phyloP scores from a whole-genome alignment of 192 early-diverging fungal species.

The Ramicandelaber brevisporus region DNA sequence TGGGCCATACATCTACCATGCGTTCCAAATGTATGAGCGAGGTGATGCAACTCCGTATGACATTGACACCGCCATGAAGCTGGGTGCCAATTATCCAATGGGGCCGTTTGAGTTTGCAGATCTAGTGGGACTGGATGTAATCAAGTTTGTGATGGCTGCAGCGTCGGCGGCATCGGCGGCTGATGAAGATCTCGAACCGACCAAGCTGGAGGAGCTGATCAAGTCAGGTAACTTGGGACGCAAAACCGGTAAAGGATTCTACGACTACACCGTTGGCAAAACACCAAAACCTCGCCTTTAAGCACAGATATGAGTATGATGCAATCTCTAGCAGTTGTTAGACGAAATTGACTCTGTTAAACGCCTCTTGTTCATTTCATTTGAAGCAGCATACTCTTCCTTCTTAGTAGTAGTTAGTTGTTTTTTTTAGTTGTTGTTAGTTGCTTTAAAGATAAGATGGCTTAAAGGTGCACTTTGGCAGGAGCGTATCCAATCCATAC shows the following conservation, averaged over 20 bases:
- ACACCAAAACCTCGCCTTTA: too few species aligned
- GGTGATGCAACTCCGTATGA: constrained; percentile 32
- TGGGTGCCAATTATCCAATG: constrained; percentile 31
- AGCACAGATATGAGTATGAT: too few species aligned
- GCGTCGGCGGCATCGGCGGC: constrained; percentile 2
- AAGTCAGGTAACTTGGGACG: constrained; percentile 19
- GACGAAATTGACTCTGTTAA: too few species aligned
- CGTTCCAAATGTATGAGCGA: constrained; percentile 29
- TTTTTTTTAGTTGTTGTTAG: too few species aligned
- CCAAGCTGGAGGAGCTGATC: constrained; percentile 14
- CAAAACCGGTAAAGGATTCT: constrained; percentile 26
- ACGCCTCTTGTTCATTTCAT: too few species aligned
- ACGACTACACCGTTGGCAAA: too few species aligned
- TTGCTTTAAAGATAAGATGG: too few species aligned
- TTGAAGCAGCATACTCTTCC: too few species aligned
- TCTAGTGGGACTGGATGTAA: constrained; percentile 27
- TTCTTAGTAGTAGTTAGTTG: too few species aligned
- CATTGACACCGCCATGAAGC: constrained; percentile 34
- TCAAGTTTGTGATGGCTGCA: constrained; percentile 23
- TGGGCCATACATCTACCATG: constrained; percentile 36
- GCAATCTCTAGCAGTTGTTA: too few species aligned
- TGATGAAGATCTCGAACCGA: constrained; percentile 1
- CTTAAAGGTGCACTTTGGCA: too few species aligned
- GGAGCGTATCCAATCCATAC: too few species aligned
- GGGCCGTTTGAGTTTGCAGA: constrained; percentile 30